These are phyloP conservation scores for Umbelopsis vinacea DNA, from an alignment of 192 early-diverging fungal genomes.

Conservation along the genomic window DNA sequence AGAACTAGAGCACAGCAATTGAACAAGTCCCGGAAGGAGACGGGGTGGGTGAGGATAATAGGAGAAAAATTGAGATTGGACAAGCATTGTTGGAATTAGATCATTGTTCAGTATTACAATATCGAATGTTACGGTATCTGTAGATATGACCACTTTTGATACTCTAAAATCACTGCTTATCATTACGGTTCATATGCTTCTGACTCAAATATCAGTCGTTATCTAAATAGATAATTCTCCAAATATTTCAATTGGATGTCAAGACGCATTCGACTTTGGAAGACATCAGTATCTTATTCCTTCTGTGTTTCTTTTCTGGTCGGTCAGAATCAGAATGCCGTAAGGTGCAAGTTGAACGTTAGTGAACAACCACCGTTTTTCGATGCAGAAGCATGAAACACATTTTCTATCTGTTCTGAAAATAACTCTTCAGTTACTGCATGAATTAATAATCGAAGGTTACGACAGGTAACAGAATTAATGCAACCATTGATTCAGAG, in stretches of 20 bases:
- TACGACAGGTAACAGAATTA: neutral
- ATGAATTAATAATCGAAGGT: neutral
- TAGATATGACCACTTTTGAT: neutral
- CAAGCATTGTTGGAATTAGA: conserved; percentile 18
- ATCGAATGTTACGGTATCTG: neutral
- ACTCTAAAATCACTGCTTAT: neutral
- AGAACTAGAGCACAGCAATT: conserved; percentile 9
- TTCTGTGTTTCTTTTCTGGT: neutral
- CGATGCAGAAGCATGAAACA: neutral
- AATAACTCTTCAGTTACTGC: neutral
- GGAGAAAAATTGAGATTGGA: conserved; percentile 18
- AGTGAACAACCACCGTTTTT: neutral
- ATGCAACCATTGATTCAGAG: too few species aligned
- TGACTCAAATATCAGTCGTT: conserved; percentile 17
- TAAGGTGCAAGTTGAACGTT: neutral
- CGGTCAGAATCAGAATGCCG: conserved; percentile 11
- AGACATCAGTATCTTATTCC: neutral
- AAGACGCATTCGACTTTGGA: neutral
- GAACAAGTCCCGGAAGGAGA: conserved; percentile 14
- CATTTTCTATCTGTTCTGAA: conserved; percentile 4
- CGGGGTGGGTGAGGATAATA: conserved; percentile 12
- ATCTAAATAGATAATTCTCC: conserved; percentile 16
- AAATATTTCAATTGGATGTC: conserved; percentile 18
- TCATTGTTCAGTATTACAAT: conserved; percentile 17
- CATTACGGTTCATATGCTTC: conserved; percentile 9